A percentile compares a stretch with the other conserved stretches of the same genome.
These are phyloP conservation scores for Scortechinia acanthostroma DNA, from an alignment of 2,329 filamentous ascomycete species.

Conservation along the genomic window DNA sequence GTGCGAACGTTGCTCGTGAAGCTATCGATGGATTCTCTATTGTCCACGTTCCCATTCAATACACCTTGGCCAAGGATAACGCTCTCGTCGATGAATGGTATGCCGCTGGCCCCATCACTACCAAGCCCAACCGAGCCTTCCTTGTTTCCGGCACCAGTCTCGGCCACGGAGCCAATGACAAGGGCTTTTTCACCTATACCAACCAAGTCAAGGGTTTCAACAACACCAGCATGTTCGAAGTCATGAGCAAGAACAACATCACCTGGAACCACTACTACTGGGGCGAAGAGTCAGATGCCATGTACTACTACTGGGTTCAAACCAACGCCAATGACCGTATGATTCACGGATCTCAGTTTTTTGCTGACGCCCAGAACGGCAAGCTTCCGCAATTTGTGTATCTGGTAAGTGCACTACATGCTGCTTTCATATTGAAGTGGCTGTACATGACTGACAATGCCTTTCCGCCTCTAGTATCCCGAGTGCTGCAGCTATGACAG, in stretches of 20 bases:
- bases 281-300: slow-evolving; percentile 31
- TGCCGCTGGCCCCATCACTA: slow-evolving; percentile 11
- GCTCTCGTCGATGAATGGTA: background rate
- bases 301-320: slow-evolving; percentile 32
- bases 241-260: slow-evolving; percentile 25
- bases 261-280: slow-evolving; percentile 38
- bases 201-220: too few species aligned
- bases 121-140: slow-evolving; percentile 29
- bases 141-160: slow-evolving; percentile 17
- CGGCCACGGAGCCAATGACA: slow-evolving; percentile 18
- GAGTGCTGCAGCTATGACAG: slow-evolving; percentile 40
- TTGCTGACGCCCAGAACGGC: background rate
- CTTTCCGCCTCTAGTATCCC: too few species aligned
- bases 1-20: background rate
- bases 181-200: slow-evolving; percentile 10
- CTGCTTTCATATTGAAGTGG: slow-evolving; percentile 26
- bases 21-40: background rate
- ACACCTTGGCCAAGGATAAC: background rate
- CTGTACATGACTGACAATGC: slow-evolving; percentile 34
- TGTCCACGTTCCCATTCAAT: background rate
- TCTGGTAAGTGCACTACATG: too few species aligned
- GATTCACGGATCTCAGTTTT: slow-evolving; percentile 6
- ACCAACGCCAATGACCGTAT: too few species aligned
- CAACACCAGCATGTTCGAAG: slow-evolving; percentile 28
- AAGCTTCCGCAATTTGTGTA: slow-evolving; percentile 29